Base-by-base conservation (phyloP, 495 filamentous ascomycete genomes). In the Penicillium bialowiezense region DNA sequence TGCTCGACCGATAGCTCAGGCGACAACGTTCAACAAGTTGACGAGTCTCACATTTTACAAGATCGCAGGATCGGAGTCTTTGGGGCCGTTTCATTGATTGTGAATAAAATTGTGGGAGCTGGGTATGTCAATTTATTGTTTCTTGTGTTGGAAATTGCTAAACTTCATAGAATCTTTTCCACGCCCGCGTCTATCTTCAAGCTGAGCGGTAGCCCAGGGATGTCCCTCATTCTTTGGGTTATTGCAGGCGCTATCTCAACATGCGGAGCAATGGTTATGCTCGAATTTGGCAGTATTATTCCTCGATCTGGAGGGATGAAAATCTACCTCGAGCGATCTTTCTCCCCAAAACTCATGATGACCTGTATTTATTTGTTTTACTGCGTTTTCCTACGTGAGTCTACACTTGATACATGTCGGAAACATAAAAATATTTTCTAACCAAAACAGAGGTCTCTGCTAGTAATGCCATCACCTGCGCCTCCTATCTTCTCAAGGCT, bases 281-380 rank as follows among this genome's bases (percentile, higher is more conserved):
- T 89, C 7, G 86, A 89, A 55, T 84, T 82, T 54, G 85, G 84
- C 3, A 82, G 73, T 58, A 83, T 84, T 73, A 70, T 87, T 42
- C 84, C 85, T 12, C 65, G 82, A 17, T 82, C 77, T 2, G 84
- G 86, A 5, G 85, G 84, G 12, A 74, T 79, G 35, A 88, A 88
- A 60, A 80, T 88, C 20, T 90, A 90, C 52, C 79, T 89, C 31
- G 85, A 90, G 53, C 49, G 55, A 9, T 58, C 57, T 3, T 64
- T 52, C 33, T 51, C 57, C 29, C 85, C 86, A 0, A 76, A 76
- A n/a, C 80, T 85, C 46, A 65, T 90, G 15, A 78, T 79, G 1
- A 83, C 83, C 5, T 64, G 61, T 34, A 43, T 60, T 1, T 64
- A 64, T 36, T 46, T 64, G 14, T 60, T 64, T 19, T 64, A 58